These are phyloP conservation scores for Alliaria petiolata DNA, from an alignment of 345 rosid genomes.

Conservation along the genomic window DNA sequence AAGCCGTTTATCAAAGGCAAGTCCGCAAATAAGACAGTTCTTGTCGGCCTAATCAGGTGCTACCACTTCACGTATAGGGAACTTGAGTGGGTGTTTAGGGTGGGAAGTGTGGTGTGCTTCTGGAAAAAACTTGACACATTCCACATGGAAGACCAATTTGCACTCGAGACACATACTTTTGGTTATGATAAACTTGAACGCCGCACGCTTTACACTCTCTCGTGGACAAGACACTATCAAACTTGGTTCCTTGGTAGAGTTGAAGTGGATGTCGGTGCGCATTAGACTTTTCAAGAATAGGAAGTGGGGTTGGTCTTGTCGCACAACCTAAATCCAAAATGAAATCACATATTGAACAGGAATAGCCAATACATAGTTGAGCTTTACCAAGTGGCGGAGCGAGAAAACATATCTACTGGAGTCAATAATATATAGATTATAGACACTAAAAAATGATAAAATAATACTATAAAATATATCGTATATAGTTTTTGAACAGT, in stretches of 20 bases:
- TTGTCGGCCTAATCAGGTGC: neutral
- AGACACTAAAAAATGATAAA: too few relatives aligned
- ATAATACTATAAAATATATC: too few relatives aligned
- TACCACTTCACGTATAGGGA: neutral
- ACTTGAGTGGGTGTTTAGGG: neutral
- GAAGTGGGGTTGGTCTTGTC: neutral
- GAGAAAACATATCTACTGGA: too few relatives aligned
- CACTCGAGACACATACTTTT: neutral
- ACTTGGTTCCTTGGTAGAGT: neutral
- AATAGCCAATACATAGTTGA: too few relatives aligned
- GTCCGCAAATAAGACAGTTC: neutral
- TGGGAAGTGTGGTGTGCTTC: neutral
- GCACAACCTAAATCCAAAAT: neutral
- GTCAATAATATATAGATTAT: too few relatives aligned
- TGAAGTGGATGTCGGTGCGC: neutral
- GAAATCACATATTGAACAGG: neutral
- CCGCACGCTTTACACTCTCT: neutral
- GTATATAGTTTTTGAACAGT: too few relatives aligned
- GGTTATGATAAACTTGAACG: neutral
- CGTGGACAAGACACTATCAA: too few relatives aligned
- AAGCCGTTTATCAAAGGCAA: neutral
- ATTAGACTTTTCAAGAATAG: neutral
- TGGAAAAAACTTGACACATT: neutral
- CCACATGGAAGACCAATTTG: neutral
- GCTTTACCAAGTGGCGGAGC: too few relatives aligned